These are phyloP conservation scores for Tetracentron sinense DNA, from an alignment of 164 flowering plant genomes.

Conservation along the genomic window DNA sequence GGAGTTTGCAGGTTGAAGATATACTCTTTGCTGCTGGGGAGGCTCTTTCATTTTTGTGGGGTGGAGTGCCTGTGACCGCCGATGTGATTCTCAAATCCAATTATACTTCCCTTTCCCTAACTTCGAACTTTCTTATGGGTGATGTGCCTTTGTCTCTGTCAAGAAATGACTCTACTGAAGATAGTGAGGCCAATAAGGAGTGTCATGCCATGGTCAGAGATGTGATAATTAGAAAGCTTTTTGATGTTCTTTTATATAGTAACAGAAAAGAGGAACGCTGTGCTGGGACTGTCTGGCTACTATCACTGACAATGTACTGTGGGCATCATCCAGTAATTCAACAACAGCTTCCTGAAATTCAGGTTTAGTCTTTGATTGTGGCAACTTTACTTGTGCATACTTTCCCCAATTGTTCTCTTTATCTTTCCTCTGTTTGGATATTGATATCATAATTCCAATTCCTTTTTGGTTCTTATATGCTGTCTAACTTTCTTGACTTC, in stretches of 20 bases:
- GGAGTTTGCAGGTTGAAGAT: conserved; percentile 75
- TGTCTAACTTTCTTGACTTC: no score
- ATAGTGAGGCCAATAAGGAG: conserved; percentile 39
- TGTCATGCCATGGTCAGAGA: conserved; percentile 51
- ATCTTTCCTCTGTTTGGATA: neutral
- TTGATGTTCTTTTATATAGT: conserved; percentile 81
- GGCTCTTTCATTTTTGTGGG: conserved; percentile 94
- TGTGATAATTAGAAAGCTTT: conserved; percentile 65
- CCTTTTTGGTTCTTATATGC: neutral
- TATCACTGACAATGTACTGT: conserved; percentile 90
- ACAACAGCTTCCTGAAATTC: conserved; percentile 89
- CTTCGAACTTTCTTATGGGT: conserved; percentile 73
- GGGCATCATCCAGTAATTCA: conserved; percentile 80
- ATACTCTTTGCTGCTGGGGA: conserved; percentile 97
- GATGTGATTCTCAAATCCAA: conserved; percentile 87
- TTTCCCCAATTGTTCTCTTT: no score
- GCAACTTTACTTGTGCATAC: neutral
- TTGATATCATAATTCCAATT: neutral
- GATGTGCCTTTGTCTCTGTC: conserved; percentile 44
- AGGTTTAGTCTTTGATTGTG: conserved; percentile 43
- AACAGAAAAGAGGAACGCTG: conserved; percentile 93
- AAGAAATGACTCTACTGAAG: conserved; percentile 21
- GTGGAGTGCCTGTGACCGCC: conserved; percentile 88
- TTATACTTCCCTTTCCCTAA: conserved; percentile 74
- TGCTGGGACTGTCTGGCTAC: conserved; percentile 92